Evolutionary conservation across 2,329 filamentous ascomycete species (phyloP), one percentile per base, ranked within the genome.

Genomic region (Penicillium nordicum): DNA sequence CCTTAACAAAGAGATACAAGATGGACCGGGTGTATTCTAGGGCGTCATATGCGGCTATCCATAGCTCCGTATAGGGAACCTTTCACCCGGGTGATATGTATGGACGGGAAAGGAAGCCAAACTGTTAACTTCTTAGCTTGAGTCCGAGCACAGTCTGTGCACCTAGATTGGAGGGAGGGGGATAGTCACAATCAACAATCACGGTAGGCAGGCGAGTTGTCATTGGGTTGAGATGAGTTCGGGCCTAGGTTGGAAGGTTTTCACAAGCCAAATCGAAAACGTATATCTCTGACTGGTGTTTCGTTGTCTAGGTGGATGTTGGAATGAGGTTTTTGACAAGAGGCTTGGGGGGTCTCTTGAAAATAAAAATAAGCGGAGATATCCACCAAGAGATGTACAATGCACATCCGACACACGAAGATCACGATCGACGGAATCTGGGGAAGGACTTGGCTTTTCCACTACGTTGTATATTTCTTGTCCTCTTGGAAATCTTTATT

Each of bases 391-490:
- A 38, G 11, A 50, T 29, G n/a, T 32, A 32, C 30, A 32, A 50
- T 29, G n/a, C 12, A 32, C 30, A 32, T 25, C 46, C 32, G 32
- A 32, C 30, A 32, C 11, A 30, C 34, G 32, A 44, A 44, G 27
- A 40, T 54, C 52, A 43, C n/a, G 45, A 54, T 55, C 53, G 53
- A 37, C 46, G 11, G 46, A 44, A 43, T 38, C 52, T 40, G 45
- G 32, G 53, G 53, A 40, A 38, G 34, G 37, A 32, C 4, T 41
- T 4, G 9, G 16, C 23, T 32, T 50, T 32, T 45, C 53, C 53
- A 50, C 53, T 29, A 16, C 10, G 4, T 25, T 47, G 14, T n/a
- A n/a, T 36, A n/a, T 6, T 41, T 12, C 41, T 14, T 34, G 42
- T 23, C 21, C 5, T 29, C 38, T 27, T 21, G 18, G 16, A 12